These are phyloP conservation scores for Corchorus capsularis DNA, from an alignment of 345 rosid species.

Conservation along the genomic window DNA sequence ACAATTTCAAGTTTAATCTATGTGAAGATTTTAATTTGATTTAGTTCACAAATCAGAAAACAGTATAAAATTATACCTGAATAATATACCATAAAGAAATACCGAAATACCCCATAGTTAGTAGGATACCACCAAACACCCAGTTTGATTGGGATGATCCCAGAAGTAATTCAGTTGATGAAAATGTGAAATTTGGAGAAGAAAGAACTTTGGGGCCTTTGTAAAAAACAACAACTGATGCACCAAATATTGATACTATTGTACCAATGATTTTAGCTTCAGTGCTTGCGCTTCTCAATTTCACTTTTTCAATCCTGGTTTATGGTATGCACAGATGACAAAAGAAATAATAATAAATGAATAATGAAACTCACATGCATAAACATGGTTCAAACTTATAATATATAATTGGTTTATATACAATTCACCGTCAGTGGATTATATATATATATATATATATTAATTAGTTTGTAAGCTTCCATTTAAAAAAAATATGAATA, in stretches of 20 bases:
- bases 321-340: too few relatives aligned
- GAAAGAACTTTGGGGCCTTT: conserved; percentile 60
- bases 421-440: too few relatives aligned
- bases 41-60: too few relatives aligned
- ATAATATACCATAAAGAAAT: conserved; percentile 74
- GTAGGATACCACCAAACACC: conserved; percentile 59
- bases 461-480: too few relatives aligned
- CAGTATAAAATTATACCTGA: conserved; percentile 49
- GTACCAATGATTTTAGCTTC: not conserved
- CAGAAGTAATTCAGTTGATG: not conserved
- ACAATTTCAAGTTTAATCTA: not conserved
- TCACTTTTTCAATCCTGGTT: too few relatives aligned
- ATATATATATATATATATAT: too few relatives aligned
- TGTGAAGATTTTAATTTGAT: too few relatives aligned
- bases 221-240: not conserved
- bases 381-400: too few relatives aligned
- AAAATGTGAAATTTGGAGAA: conserved; percentile 11
- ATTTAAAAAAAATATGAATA: too few relatives aligned
- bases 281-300: conserved; percentile 29
- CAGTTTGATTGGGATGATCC: conserved; percentile 25
- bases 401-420: too few relatives aligned
- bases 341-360: too few relatives aligned
- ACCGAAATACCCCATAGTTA: conserved; percentile 56
- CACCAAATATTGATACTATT: conserved; percentile 7
- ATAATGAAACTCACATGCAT: too few relatives aligned